A percentile compares a stretch with the other conserved stretches of the same genome.
Evolutionary conservation across 2,329 filamentous ascomycete genomes (phyloP).

Genomic region (Nothophaeocryptopus gaeumannii): DNA sequence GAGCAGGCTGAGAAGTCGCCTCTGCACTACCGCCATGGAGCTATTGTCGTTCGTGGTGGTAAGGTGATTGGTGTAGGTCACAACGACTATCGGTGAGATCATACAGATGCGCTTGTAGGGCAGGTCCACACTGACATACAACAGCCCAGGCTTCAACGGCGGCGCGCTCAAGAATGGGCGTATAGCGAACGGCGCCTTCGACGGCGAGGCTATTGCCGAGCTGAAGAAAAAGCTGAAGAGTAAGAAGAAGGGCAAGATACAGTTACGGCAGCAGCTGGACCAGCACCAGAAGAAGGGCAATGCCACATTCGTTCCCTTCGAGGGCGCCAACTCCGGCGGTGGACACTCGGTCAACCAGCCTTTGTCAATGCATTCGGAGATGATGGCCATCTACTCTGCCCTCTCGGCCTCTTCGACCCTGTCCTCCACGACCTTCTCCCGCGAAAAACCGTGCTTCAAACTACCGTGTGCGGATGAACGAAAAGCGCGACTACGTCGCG

Average conservation of each 20-base stretch:
- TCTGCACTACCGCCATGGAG: slow-evolving; percentile 51
- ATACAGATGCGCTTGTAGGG: too few relatives aligned
- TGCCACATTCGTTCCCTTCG: slow-evolving; percentile 40
- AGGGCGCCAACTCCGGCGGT: slow-evolving; percentile 33
- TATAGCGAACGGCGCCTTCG: slow-evolving; percentile 35
- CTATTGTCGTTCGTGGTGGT: slow-evolving; percentile 52
- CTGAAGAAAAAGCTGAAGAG: slow-evolving; percentile 37
- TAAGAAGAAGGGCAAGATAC: slow-evolving; percentile 35
- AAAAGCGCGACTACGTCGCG: slow-evolving; percentile 44
- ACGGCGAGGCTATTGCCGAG: slow-evolving; percentile 39
- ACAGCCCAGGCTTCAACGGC: slow-evolving; percentile 46
- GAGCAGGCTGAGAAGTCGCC: slow-evolving; percentile 52
- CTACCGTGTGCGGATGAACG: slow-evolving; percentile 50
- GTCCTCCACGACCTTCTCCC: slow-evolving; percentile 43
- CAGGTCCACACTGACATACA: too few relatives aligned
- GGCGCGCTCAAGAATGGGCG: slow-evolving; percentile 50
- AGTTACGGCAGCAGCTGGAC: slow-evolving; percentile 35
- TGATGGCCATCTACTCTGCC: slow-evolving; percentile 55
- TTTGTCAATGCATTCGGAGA: slow-evolving; percentile 55
- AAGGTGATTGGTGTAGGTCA: slow-evolving; percentile 54
- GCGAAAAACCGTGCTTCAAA: slow-evolving; percentile 52
- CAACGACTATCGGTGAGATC: slow-evolving; percentile 45
- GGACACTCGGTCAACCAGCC: slow-evolving; percentile 43
- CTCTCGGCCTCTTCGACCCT: slow-evolving; percentile 46
- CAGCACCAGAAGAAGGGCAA: slow-evolving; percentile 25